Conservation (phyloP, 129 eudicot species). For the Cynara cardunculus region DNA sequence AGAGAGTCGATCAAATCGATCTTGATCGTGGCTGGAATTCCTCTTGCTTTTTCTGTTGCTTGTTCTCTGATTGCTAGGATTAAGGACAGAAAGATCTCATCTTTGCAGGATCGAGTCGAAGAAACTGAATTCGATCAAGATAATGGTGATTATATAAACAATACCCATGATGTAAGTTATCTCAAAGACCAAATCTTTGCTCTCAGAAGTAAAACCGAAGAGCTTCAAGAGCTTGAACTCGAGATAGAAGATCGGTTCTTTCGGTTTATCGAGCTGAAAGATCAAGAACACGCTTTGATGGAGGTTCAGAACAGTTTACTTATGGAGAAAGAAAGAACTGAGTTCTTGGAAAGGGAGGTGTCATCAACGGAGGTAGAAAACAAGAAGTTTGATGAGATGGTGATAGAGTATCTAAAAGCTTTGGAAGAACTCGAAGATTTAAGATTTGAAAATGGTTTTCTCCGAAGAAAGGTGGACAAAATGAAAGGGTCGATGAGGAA, state of each 20-base stretch:
- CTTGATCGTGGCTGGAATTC: constrained; percentile 57
- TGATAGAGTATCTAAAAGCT: constrained; percentile 30
- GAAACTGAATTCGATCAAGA: constrained; percentile 9
- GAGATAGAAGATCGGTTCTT: constrained; percentile 38
- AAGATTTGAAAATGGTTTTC: constrained; percentile 37
- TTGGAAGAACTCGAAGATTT: constrained; percentile 36
- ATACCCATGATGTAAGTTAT: background rate
- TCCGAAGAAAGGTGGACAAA: constrained; percentile 36
- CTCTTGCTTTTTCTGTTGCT: constrained; percentile 52
- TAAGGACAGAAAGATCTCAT: constrained; percentile 20
- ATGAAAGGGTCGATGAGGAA: constrained; percentile 27
- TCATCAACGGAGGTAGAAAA: constrained; percentile 38
- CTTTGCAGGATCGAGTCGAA: background rate
- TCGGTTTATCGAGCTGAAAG: constrained; percentile 42
- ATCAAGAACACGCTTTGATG: constrained; percentile 43
- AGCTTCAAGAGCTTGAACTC: constrained; percentile 41
- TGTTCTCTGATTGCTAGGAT: constrained; percentile 40
- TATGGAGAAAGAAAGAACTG: constrained; percentile 44
- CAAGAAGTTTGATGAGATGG: constrained; percentile 50
- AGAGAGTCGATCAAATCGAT: constrained; percentile 51
- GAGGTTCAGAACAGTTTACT: constrained; percentile 38
- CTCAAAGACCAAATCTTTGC: constrained; percentile 34
- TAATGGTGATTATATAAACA: background rate
- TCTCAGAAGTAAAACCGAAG: constrained; percentile 39
- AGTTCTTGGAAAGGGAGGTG: constrained; percentile 49